Evolutionary conservation across 331 rosid genomes (phyloP).

Genomic region (Rosa hybrid): DNA sequence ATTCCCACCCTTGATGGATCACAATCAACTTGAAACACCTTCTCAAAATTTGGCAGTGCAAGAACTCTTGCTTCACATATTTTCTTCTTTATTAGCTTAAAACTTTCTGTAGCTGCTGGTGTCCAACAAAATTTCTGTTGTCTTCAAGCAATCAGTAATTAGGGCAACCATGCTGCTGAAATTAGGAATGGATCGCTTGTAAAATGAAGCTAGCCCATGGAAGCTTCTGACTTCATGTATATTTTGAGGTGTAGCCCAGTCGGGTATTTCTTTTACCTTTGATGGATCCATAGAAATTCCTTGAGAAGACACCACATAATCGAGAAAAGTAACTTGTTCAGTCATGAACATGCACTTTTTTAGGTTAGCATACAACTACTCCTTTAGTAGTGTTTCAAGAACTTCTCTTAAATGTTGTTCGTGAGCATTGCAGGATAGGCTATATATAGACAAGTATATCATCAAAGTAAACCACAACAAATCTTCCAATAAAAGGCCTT

Average conservation of each 20-base stretch:
- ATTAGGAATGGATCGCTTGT: background rate
- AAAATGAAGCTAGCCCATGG: slow-evolving; percentile 8
- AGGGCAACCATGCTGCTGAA: background rate
- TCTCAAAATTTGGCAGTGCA: background rate
- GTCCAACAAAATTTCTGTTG: background rate
- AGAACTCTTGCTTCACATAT: background rate
- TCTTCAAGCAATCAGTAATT: background rate
- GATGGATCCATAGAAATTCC: background rate
- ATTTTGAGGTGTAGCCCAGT: background rate
- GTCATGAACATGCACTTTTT: background rate
- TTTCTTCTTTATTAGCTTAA: background rate
- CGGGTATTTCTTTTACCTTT: background rate
- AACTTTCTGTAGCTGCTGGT: background rate
- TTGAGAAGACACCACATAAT: background rate
- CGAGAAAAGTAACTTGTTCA: background rate
- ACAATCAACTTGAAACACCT: background rate
- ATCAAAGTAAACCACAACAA: background rate
- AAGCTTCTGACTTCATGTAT: background rate
- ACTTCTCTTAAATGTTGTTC: background rate
- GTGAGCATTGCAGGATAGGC: background rate
- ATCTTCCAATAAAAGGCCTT: background rate
- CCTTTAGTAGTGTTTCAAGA: background rate
- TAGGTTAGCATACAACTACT: background rate
- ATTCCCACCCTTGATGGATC: background rate
- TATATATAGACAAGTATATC: background rate